Percentiles rank a stretch among this genome's conserved stretches.
Conservation (phyloP, 1,284 basidiomycete genomes). For the Bjerkandera adusta region DNA sequence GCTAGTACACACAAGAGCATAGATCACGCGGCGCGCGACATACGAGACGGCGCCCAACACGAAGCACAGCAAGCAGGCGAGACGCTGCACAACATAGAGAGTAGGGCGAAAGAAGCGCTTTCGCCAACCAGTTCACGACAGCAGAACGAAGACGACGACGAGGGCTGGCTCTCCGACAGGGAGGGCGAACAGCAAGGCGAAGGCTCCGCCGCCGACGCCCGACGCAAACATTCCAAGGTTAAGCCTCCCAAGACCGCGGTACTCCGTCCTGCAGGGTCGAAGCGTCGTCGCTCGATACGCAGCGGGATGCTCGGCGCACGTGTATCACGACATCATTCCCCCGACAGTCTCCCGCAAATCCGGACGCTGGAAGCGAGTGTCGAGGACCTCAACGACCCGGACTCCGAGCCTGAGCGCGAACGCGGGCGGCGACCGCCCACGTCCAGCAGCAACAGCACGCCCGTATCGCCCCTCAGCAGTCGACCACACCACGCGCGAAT, state of each 20-base stretch:
- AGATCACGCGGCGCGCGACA: slow-evolving; percentile 32
- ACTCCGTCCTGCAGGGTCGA: slow-evolving; percentile 15
- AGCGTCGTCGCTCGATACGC: slow-evolving; percentile 25
- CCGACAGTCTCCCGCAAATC: slow-evolving; percentile 8
- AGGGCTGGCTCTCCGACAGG: slow-evolving; percentile 46
- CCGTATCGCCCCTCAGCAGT: slow-evolving; percentile 9
- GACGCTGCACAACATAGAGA: slow-evolving; percentile 19
- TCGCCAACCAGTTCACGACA: slow-evolving; percentile 1
- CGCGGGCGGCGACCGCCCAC: slow-evolving; percentile 3
- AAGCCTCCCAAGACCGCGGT: slow-evolving; percentile 19
- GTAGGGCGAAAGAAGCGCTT: slow-evolving; percentile 22
- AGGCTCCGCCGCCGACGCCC: slow-evolving; percentile 9
- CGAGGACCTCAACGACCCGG: not conserved
- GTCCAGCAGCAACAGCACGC: too few relatives aligned
- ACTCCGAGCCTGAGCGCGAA: not conserved
- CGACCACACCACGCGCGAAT: slow-evolving; percentile 28
- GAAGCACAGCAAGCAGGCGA: slow-evolving; percentile 18
- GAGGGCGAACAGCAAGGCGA: slow-evolving; percentile 15
- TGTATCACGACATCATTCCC: slow-evolving; percentile 13
- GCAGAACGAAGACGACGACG: slow-evolving; percentile 35
- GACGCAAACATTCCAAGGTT: slow-evolving; percentile 14
- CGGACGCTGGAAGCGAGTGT: not conserved
- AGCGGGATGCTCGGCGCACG: slow-evolving; percentile 21
- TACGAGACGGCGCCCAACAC: slow-evolving; percentile 24
- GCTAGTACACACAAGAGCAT: slow-evolving; percentile 20